Percentiles rank a stretch among this genome's conserved stretches.
These are phyloP conservation scores for Cercospora canescens DNA, from an alignment of 2,329 filamentous ascomycete species.

Conservation along the genomic window DNA sequence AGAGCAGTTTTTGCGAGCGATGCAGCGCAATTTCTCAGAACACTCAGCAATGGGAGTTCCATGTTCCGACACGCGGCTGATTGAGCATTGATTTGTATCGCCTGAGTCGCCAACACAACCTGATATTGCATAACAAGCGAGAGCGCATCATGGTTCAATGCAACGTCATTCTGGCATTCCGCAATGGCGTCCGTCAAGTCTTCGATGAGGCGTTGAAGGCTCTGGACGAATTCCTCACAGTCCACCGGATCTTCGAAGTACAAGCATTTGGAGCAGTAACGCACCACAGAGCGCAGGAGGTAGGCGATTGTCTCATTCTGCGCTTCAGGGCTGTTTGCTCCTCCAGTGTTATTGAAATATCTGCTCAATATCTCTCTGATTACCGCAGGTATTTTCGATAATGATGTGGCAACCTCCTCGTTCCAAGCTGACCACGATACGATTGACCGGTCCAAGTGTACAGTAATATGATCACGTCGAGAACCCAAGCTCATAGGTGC, in stretches of 20 bases:
- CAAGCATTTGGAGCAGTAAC: constrained; percentile 51
- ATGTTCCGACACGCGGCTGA: constrained; percentile 19
- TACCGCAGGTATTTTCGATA: constrained; percentile 40
- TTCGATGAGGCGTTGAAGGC: constrained; percentile 44
- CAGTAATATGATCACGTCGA: constrained; percentile 39
- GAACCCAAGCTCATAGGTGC: constrained; percentile 46
- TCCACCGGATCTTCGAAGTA: constrained; percentile 58
- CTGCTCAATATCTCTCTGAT: constrained; percentile 29
- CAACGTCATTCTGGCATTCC: not conserved
- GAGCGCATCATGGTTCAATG: not conserved
- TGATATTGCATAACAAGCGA: constrained; percentile 23
- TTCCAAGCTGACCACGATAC: constrained; percentile 56
- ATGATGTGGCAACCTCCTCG: constrained; percentile 53
- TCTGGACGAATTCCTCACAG: constrained; percentile 47
- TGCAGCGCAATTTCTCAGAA: constrained; percentile 29
- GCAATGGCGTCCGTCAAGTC: constrained; percentile 30
- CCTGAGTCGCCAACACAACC: constrained; percentile 35
- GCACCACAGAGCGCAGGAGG: constrained; percentile 46
- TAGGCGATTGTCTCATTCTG: not conserved
- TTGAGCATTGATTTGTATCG: constrained; percentile 36
- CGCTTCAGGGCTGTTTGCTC: not conserved
- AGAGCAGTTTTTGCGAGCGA: constrained; percentile 40
- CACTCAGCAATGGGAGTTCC: not conserved
- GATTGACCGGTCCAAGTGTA: constrained; percentile 37
- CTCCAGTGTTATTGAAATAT: not conserved